A percentile compares a stretch with the other conserved stretches of the same genome.
Evolutionary conservation across 352 stramenopile genomes (phyloP).

Genomic region (Pythium apleroticum): DNA sequence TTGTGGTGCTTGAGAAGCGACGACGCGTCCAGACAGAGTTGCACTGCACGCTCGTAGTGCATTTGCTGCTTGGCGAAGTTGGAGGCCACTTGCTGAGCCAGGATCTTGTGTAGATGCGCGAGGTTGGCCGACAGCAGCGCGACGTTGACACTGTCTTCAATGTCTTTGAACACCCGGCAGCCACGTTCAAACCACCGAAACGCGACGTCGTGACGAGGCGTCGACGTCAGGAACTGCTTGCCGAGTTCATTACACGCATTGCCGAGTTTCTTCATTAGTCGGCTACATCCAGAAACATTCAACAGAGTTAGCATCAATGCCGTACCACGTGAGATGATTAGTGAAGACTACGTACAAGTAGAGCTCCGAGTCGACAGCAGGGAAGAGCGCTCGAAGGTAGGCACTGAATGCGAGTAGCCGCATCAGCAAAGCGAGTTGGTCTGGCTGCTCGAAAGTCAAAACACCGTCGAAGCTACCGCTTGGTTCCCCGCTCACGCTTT

Average conservation of each 20-base stretch:
- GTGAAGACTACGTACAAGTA: conserved; percentile 80
- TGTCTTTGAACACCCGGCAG: conserved; percentile 76
- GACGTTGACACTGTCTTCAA: conserved; percentile 86
- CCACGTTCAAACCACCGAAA: conserved; percentile 82
- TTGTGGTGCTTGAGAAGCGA: conserved; percentile 69
- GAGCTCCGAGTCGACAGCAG: conserved; percentile 65
- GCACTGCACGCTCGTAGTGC: conserved; percentile 61
- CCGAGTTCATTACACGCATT: conserved; percentile 84
- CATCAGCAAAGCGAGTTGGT: conserved; percentile 2
- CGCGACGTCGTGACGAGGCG: conserved; percentile 47
- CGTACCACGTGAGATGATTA: neutral
- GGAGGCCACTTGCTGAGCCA: conserved; percentile 52
- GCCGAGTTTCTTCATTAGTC: conserved; percentile 87
- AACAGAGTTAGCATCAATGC: neutral
- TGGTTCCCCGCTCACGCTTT: conserved; percentile 46
- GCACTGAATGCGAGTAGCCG: conserved; percentile 54
- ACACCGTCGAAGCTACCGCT: neutral
- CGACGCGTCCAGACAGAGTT: conserved; percentile 64
- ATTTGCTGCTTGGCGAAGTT: conserved; percentile 33
- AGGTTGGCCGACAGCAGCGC: conserved; percentile 78
- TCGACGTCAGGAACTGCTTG: conserved; percentile 59
- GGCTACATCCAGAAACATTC: conserved; percentile 30
- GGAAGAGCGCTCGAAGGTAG: conserved; percentile 65
- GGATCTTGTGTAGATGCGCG: conserved; percentile 84
- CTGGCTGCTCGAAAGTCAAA: neutral